Percentiles rank a stretch among this genome's conserved stretches.
Conservation (phyloP, 805 yeast species). For the Candida wancherniae region DNA sequence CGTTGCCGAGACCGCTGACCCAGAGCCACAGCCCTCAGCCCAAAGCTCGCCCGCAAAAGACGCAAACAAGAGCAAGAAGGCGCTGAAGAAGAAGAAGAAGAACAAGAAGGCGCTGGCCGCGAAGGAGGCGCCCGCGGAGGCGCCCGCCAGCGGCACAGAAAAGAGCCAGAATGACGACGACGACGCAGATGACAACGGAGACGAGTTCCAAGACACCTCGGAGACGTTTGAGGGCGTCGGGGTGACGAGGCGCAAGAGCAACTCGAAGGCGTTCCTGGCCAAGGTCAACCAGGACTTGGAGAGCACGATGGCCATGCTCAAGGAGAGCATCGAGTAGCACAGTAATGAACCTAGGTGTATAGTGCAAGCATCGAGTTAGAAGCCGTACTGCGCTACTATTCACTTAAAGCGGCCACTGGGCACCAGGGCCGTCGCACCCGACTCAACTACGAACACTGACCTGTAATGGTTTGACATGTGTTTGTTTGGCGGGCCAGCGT, state of each 20-base stretch:
- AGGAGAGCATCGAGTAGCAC: slow-evolving; percentile 28
- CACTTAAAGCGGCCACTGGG: too few species aligned
- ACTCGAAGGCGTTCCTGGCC: slow-evolving; percentile 30
- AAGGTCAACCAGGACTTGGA: slow-evolving; percentile 33
- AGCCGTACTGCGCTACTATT: too few species aligned
- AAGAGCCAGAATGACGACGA: slow-evolving; percentile 1
- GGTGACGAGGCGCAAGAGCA: slow-evolving; percentile 26
- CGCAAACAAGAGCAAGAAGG: slow-evolving; percentile 1
- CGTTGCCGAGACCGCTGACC: too few species aligned
- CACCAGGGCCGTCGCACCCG: too few species aligned
- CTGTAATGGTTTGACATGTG: too few species aligned
- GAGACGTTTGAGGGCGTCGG: slow-evolving; percentile 7
- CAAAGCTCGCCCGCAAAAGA: too few species aligned
- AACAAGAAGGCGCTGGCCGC: slow-evolving; percentile 2
- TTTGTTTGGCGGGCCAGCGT: too few species aligned
- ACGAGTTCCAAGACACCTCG: slow-evolving; percentile 21
- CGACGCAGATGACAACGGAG: slow-evolving; percentile 5
- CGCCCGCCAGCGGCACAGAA: background rate
- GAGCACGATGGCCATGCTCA: slow-evolving; percentile 35
- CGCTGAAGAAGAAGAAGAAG: slow-evolving; percentile 1
- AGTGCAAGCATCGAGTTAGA: too few species aligned
- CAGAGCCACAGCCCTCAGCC: too few species aligned
- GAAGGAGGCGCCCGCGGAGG: background rate
- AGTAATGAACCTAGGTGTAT: too few species aligned
- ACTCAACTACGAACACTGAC: too few species aligned